These are phyloP conservation scores for Backusella australiensis DNA, from an alignment of 192 early-diverging fungal species.

Conservation along the genomic window DNA sequence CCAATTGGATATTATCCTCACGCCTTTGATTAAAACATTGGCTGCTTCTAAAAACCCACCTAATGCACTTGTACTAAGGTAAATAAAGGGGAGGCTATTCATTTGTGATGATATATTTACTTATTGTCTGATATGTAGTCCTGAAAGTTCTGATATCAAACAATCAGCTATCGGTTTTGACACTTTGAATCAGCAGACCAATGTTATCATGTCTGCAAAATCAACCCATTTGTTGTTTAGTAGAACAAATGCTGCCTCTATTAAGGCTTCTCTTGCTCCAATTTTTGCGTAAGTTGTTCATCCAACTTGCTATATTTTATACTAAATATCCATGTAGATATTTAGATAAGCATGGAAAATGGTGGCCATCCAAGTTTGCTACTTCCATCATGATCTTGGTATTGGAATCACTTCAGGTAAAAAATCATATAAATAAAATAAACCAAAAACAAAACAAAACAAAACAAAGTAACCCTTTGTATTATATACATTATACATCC, in stretches of 20 bases:
- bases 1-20: conserved; percentile 59
- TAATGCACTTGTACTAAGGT: conserved; percentile 16
- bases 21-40: conserved; percentile 42
- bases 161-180: conserved; percentile 7
- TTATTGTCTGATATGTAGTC: not conserved
- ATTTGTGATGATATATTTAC: no score
- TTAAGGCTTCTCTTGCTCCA: conserved; percentile 18
- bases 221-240: conserved; percentile 1
- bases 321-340: conserved; percentile 14
- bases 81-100: not conserved
- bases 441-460: no score
- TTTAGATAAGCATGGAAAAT: conserved; percentile 23
- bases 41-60: conserved; percentile 3
- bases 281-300: conserved; percentile 7
- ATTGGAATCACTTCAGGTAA: conserved; percentile 22
- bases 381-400: conserved; percentile 21
- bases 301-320: no score
- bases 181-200: not conserved
- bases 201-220: conserved; percentile 11
- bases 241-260: conserved; percentile 9
- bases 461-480: no score
- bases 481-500: no score
- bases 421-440: no score
- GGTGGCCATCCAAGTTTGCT: conserved; percentile 36
- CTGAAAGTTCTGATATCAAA: not conserved